Evolutionary conservation across 129 eudicot genomes (phyloP).

Genomic region (Lonicera japonica): DNA sequence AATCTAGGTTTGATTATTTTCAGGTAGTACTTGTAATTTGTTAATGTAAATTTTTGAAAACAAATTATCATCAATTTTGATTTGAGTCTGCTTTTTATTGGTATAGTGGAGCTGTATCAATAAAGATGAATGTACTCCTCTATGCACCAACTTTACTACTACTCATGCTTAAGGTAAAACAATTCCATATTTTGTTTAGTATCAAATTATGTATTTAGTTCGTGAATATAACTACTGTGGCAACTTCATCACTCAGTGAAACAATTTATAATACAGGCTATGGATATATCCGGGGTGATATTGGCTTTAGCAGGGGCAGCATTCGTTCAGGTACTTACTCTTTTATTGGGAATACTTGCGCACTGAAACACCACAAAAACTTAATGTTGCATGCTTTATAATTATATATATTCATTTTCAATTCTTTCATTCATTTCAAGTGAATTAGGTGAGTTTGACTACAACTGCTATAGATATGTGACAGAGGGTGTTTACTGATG

Average conservation of each 20-base stretch:
- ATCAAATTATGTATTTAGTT: background rate
- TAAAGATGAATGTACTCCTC: conserved; percentile 95
- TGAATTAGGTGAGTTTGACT: conserved; percentile 33
- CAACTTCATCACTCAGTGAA: conserved; percentile 10
- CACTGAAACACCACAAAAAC: background rate
- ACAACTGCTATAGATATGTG: conserved; percentile 20
- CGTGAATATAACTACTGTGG: background rate
- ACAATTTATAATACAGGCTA: conserved; percentile 50
- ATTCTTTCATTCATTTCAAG: conserved; percentile 1
- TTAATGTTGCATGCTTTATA: too few relatives aligned
- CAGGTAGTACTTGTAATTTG: conserved; percentile 41
- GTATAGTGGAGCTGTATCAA: conserved; percentile 87
- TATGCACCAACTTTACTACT: conserved; percentile 85
- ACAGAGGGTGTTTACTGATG: conserved; percentile 16
- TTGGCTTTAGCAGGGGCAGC: conserved; percentile 85
- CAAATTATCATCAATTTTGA: background rate
- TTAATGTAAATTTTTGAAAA: background rate
- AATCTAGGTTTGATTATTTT: conserved; percentile 74
- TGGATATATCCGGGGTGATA: conserved; percentile 64
- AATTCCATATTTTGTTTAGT: background rate
- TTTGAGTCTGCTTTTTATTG: conserved; percentile 20
- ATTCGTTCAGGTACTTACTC: conserved; percentile 71
- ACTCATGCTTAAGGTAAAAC: conserved; percentile 78
- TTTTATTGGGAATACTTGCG: background rate
- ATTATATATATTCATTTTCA: too few relatives aligned